Base-by-base conservation (phyloP, 345 rosid genomes). In the Microcos paniculata region DNA sequence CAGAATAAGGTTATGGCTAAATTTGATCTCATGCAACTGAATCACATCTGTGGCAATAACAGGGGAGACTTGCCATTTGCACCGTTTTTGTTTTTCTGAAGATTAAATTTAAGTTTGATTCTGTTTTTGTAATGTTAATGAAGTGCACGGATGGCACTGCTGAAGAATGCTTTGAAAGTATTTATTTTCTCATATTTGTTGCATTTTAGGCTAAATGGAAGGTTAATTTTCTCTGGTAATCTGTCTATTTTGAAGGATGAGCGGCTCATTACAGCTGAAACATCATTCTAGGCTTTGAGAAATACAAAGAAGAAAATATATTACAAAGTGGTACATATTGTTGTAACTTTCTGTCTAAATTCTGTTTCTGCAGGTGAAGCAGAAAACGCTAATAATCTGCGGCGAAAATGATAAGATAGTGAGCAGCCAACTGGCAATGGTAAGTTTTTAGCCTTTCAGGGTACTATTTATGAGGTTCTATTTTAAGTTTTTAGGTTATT, bases 331-430 rank as follows among this genome's bases (percentile, higher is more conserved):
- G 1, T 33, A 23, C 24, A 15, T n/a, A 45, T 68, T 68, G 35
- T 68, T 71, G 33, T 55, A 55, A 43, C 23, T 35, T 74, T 70
- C n/a, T 58, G 48, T 38, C 56, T 45, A 23, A 18, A 52, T 19
- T 66, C 55, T 43, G 46, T 43, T 53, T 80, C 71, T 49, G 76
- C 84, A 94, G 98, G 92, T 90, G 40, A 82, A 85, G 73, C 91
- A 90, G 55, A 85, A 84, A 83, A 84, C 89, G 19, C 92, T 91
- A 0, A 85, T 94, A 31, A 86, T 94, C 77, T 87, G 82, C 26
- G 85, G 98, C 23, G 96, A 94, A 83, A 77, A 83, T 0, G 98
- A 94, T 85, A 85, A 78, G 84, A 90, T 94, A 42, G 87, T 94
- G 59, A 84, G 87, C 89, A 84, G 82, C 80, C 81, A 79, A 71